phyloP scores from a whole-genome alignment of 176 grass and related monocot species.

The Aegilops bicornis region DNA sequence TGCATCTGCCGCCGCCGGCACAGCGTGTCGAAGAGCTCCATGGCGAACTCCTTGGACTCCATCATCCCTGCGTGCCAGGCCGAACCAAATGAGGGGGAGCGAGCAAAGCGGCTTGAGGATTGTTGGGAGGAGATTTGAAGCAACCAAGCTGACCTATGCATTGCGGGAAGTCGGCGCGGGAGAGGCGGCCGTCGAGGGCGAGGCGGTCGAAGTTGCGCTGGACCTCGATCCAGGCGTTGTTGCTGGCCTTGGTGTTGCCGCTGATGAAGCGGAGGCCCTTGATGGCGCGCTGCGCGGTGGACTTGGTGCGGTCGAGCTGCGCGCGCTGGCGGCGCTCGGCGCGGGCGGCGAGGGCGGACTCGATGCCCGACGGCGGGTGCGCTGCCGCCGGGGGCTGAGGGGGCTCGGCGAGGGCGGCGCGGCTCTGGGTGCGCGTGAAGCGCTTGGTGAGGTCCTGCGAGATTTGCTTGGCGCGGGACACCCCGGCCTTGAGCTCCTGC shows the following conservation, averaged over 20 bases:
- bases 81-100: neutral
- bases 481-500: slow-evolving; percentile 80
- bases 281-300: slow-evolving; percentile 64
- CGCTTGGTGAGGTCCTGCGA: slow-evolving; percentile 74
- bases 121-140: neutral
- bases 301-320: slow-evolving; percentile 58
- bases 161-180: slow-evolving; percentile 70
- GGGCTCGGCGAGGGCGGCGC: neutral
- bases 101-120: neutral
- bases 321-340: slow-evolving; percentile 48
- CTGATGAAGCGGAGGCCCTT: slow-evolving; percentile 82
- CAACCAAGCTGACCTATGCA: slow-evolving; percentile 63
- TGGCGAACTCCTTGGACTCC: slow-evolving; percentile 86
- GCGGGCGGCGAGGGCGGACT: slow-evolving; percentile 71
- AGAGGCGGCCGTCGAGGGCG: slow-evolving; percentile 54
- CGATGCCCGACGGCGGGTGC: slow-evolving; percentile 28
- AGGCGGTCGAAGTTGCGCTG: slow-evolving; percentile 78
- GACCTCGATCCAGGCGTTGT: slow-evolving; percentile 80
- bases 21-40: slow-evolving; percentile 89
- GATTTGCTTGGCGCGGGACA: slow-evolving; percentile 61
- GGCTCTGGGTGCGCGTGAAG: slow-evolving; percentile 63
- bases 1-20: slow-evolving; percentile 61
- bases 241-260: slow-evolving; percentile 55
- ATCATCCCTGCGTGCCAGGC: slow-evolving; percentile 86
- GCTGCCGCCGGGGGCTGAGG: neutral